Evolutionary conservation across 116 monocot species (phyloP).

Genomic region (Papilionanthe hybrid): DNA sequence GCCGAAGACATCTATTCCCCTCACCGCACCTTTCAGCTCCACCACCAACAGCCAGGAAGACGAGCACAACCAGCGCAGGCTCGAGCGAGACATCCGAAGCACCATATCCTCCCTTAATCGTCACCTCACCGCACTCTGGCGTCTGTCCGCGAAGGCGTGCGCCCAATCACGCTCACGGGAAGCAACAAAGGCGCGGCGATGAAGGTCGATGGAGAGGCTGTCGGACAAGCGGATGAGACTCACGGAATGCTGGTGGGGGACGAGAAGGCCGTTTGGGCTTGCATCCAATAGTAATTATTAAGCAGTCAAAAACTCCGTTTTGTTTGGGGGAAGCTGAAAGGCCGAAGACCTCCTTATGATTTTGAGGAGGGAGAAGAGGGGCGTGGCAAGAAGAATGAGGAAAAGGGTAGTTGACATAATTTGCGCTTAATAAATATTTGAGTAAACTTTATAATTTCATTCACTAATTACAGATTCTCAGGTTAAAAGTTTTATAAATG

Average conservation of each 20-base stretch:
- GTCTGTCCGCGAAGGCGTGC: no score
- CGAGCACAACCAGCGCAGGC: background rate
- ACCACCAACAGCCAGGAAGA: background rate
- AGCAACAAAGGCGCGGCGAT: slow-evolving; percentile 47
- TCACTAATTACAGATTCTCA: no score
- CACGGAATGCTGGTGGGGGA: slow-evolving; percentile 15
- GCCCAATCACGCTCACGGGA: slow-evolving; percentile 47
- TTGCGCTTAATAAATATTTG: no score
- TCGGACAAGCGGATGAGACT: slow-evolving; percentile 5
- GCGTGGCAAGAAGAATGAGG: background rate
- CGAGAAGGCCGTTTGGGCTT: slow-evolving; percentile 21
- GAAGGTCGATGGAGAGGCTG: slow-evolving; percentile 10
- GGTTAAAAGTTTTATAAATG: no score
- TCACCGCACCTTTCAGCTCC: no score
- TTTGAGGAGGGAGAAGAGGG: background rate
- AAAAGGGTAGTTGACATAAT: no score
- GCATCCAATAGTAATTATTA: slow-evolving; percentile 69
- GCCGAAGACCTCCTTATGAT: slow-evolving; percentile 59
- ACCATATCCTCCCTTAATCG: slow-evolving; percentile 36
- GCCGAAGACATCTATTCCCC: background rate
- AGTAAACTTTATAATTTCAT: no score
- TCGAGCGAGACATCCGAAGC: slow-evolving; percentile 24
- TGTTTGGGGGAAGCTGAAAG: slow-evolving; percentile 49
- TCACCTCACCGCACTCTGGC: slow-evolving; percentile 25
- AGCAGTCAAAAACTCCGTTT: slow-evolving; percentile 68